Percentiles rank a stretch among this genome's conserved stretches.
Conservation (phyloP, 768 basidiomycete genomes). For the Grammothele lineata region DNA sequence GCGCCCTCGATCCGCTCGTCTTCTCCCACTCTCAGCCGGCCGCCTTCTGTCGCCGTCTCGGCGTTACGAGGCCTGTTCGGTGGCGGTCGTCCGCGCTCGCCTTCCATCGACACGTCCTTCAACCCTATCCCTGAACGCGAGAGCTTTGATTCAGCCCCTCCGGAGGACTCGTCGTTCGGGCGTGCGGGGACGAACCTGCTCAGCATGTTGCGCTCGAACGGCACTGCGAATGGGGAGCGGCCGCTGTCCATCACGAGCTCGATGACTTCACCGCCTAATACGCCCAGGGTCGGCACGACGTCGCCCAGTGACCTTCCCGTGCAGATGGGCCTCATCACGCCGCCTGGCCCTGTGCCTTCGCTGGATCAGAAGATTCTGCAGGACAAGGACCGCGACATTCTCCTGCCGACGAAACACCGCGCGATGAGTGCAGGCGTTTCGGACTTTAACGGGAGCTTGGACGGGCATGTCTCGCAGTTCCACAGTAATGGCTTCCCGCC, state of each 20-base stretch:
- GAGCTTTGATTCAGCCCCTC: constrained; percentile 22
- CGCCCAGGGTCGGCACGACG: constrained; percentile 15
- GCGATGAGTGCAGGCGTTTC: neutral
- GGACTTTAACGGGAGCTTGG: neutral
- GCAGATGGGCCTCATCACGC: constrained; percentile 21
- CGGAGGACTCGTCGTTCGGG: constrained; percentile 52
- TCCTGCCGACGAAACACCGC: constrained; percentile 4
- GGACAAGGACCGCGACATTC: constrained; percentile 29
- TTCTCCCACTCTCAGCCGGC: constrained; percentile 13
- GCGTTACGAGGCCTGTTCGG: constrained; percentile 59
- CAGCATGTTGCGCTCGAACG: constrained; percentile 43
- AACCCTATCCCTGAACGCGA: constrained; percentile 25
- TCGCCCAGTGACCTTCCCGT: constrained; percentile 32
- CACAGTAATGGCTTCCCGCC: constrained; percentile 16
- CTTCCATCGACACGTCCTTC: constrained; percentile 30
- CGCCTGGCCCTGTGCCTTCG: constrained; percentile 19
- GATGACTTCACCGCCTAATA: constrained; percentile 18
- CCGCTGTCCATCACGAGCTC: constrained; percentile 17
- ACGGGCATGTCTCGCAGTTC: constrained; percentile 22
- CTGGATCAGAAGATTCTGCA: constrained; percentile 38
- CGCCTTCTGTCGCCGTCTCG: constrained; percentile 38
- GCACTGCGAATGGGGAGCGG: constrained; percentile 23
- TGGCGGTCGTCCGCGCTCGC: constrained; percentile 48
- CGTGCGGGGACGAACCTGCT: constrained; percentile 52
- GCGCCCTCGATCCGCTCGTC: constrained; percentile 18